A percentile compares a stretch with the other conserved stretches of the same genome.
Conservation (phyloP, 2,329 filamentous ascomycete genomes). For the Monosporascus sp. region DNA sequence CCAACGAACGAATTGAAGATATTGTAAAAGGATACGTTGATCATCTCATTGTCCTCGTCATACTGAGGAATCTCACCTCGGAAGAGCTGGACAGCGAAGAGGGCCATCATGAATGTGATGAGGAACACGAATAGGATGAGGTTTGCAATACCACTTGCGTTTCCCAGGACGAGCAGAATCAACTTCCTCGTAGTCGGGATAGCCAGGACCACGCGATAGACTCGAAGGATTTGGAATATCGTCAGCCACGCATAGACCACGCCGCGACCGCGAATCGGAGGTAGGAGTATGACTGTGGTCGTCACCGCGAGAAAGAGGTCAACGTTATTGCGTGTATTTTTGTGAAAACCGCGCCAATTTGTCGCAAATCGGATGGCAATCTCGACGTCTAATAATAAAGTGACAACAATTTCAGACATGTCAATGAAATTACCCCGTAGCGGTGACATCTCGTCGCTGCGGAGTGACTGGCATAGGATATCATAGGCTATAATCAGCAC, state of each 20-base stretch:
- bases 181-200: slow-evolving; percentile 82
- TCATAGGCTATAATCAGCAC: slow-evolving; percentile 73
- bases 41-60: slow-evolving; percentile 56
- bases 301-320: slow-evolving; percentile 76
- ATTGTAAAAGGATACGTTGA: slow-evolving; percentile 73
- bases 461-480: slow-evolving; percentile 71
- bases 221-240: slow-evolving; percentile 85
- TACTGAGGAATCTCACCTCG: slow-evolving; percentile 70
- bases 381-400: slow-evolving; percentile 72
- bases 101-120: slow-evolving; percentile 87
- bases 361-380: slow-evolving; percentile 72
- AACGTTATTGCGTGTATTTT: slow-evolving; percentile 67
- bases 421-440: slow-evolving; percentile 60
- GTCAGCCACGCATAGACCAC: slow-evolving; percentile 81
- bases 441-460: slow-evolving; percentile 69
- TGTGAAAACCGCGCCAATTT: slow-evolving; percentile 78
- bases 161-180: slow-evolving; percentile 83
- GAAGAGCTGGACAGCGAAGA: slow-evolving; percentile 90
- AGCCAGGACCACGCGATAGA: slow-evolving; percentile 86
- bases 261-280: slow-evolving; percentile 66
- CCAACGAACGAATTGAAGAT: slow-evolving; percentile 95
- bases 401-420: slow-evolving; percentile 68
- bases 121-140: slow-evolving; percentile 95
- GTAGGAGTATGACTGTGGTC: slow-evolving; percentile 80
- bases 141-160: slow-evolving; percentile 86